Conservation (phyloP, 139 green algal genomes). For the Microglena sp. region DNA sequence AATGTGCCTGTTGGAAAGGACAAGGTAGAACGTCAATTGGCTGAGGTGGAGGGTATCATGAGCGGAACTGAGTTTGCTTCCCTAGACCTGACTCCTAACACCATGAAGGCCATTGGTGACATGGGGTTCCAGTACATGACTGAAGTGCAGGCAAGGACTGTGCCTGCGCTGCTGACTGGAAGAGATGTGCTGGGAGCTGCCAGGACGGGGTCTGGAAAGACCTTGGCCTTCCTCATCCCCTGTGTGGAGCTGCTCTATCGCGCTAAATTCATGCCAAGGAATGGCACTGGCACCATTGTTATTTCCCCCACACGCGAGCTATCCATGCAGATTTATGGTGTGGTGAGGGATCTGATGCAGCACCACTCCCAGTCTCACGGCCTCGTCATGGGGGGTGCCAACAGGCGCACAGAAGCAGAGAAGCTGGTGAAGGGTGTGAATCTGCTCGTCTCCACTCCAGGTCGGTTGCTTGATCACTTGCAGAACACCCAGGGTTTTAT, state of each 20-base stretch:
- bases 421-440: conserved; percentile 91
- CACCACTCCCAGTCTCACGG: conserved; percentile 90
- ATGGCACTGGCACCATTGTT: conserved; percentile 85
- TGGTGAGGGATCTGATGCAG: conserved; percentile 86
- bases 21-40: conserved; percentile 31
- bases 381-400: conserved; percentile 95
- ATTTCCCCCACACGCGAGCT: conserved; percentile 93
- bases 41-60: conserved; percentile 65
- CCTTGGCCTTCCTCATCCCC: conserved; percentile 94
- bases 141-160: conserved; percentile 89
- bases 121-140: conserved; percentile 86
- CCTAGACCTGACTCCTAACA: conserved; percentile 60
- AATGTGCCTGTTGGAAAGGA: conserved; percentile 1
- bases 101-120: conserved; percentile 47
- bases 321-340: conserved; percentile 89
- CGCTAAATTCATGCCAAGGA: conserved; percentile 88
- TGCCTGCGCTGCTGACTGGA: conserved; percentile 83
- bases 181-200: conserved; percentile 90
- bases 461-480: conserved; percentile 94
- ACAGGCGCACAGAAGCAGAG: conserved; percentile 89
- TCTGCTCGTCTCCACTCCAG: conserved; percentile 88
- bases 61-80: conserved; percentile 50
- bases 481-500: conserved; percentile 83
- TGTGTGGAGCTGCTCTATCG: conserved; percentile 83
- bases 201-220: conserved; percentile 96